phyloP scores from a whole-genome alignment of 2,329 filamentous ascomycete species.

The Penicillium sp. region DNA sequence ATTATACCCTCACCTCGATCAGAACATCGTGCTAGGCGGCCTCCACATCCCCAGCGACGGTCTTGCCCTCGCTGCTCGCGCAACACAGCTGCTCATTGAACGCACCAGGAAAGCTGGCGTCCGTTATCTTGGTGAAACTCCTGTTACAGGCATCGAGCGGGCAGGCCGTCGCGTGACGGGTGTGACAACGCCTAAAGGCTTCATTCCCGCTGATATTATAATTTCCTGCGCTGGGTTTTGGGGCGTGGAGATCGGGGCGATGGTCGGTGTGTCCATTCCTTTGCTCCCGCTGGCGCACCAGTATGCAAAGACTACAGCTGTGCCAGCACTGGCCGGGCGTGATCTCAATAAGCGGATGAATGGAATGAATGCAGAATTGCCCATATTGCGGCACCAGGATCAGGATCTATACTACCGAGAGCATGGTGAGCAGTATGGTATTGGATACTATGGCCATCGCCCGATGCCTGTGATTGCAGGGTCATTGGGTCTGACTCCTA shows the following conservation, averaged over 20 bases:
- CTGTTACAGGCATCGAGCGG: constrained; percentile 59
- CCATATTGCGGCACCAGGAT: constrained; percentile 64
- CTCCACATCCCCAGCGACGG: constrained; percentile 63
- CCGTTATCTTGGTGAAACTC: constrained; percentile 56
- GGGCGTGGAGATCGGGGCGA: constrained; percentile 65
- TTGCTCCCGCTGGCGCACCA: constrained; percentile 64
- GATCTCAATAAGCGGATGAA: constrained; percentile 51
- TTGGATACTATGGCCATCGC: constrained; percentile 65
- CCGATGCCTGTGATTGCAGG: constrained; percentile 62
- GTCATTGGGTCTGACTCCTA: constrained; percentile 54
- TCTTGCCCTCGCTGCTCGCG: constrained; percentile 61
- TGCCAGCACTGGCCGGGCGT: constrained; percentile 47
- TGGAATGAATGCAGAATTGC: constrained; percentile 50
- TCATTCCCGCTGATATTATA: constrained; percentile 60
- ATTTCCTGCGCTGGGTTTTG: constrained; percentile 66
- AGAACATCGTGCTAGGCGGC: constrained; percentile 57
- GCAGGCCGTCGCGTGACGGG: constrained; percentile 55
- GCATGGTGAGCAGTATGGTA: constrained; percentile 63
- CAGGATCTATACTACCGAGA: constrained; percentile 66
- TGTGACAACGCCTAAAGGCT: constrained; percentile 52
- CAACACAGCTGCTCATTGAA: constrained; percentile 62
- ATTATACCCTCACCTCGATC: constrained; percentile 58
- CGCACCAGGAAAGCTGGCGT: constrained; percentile 61
- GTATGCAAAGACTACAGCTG: constrained; percentile 62
- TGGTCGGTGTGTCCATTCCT: constrained; percentile 60